A percentile compares a stretch with the other conserved stretches of the same genome.
These are phyloP conservation scores for Halenospora varia DNA, from an alignment of 495 filamentous ascomycete genomes.

Conservation along the genomic window DNA sequence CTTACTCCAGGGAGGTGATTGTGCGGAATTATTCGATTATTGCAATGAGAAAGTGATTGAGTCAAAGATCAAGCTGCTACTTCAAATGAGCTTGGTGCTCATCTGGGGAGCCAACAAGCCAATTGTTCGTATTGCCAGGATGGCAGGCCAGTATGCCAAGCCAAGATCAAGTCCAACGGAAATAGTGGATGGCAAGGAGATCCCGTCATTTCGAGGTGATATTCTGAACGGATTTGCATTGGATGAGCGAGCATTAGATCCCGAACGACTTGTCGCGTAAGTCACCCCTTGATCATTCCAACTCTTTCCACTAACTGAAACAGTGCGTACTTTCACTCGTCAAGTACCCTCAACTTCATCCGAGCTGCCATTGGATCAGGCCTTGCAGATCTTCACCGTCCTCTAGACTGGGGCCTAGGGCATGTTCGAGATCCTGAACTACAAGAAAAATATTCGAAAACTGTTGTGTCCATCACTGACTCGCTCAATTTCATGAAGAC, in stretches of 20 bases:
- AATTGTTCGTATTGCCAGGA: constrained; percentile 89
- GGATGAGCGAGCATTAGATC: constrained; percentile 72
- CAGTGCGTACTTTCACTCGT: constrained; percentile 91
- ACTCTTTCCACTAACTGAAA: constrained; percentile 1
- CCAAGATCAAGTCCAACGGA: constrained; percentile 88
- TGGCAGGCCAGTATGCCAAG: constrained; percentile 97
- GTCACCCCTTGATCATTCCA: constrained; percentile 8
- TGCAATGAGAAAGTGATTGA: constrained; percentile 86
- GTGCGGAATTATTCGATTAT: constrained; percentile 96
- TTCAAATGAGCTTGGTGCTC: constrained; percentile 93
- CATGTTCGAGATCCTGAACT: constrained; percentile 82
- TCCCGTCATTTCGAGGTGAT: constrained; percentile 89
- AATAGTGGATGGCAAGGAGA: constrained; percentile 69
- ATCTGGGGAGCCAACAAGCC: constrained; percentile 89
- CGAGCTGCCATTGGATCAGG: constrained; percentile 79
- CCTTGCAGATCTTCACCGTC: constrained; percentile 88
- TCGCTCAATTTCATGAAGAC: constrained; percentile 94
- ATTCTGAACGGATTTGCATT: constrained; percentile 85
- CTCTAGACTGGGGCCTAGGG: constrained; percentile 92
- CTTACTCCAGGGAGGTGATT: constrained; percentile 93
- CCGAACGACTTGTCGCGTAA: constrained; percentile 70
- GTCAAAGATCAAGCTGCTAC: constrained; percentile 89
- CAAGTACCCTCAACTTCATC: constrained; percentile 89
- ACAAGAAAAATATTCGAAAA: constrained; percentile 77
- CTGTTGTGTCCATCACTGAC: constrained; percentile 82